Evolutionary conservation across 2,329 filamentous ascomycete genomes (phyloP).

Genomic region (Hypoxylon sp.): DNA sequence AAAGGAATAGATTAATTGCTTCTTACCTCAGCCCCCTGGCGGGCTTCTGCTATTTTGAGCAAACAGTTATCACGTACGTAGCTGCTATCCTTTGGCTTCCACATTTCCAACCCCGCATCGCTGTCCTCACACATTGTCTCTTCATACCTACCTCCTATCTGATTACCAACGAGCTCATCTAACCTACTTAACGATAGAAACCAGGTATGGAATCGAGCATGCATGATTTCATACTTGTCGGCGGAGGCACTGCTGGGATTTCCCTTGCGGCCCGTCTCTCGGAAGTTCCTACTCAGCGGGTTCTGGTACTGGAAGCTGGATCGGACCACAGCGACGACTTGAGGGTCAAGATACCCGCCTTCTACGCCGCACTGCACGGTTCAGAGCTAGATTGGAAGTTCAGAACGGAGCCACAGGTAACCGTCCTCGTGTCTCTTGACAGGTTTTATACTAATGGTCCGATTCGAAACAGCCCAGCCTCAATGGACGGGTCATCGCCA

Average conservation of each 20-base stretch:
- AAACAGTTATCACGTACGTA: too few relatives aligned
- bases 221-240: constrained; percentile 7
- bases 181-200: too few relatives aligned
- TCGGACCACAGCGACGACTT: constrained; percentile 8
- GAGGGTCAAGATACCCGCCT: constrained; percentile 13
- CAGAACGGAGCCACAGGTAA: constrained; percentile 14
- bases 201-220: too few relatives aligned
- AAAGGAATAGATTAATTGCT: too few relatives aligned
- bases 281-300: constrained; percentile 10
- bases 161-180: too few relatives aligned
- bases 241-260: constrained; percentile 14
- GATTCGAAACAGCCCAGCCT: constrained; percentile 9
- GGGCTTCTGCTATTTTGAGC: too few relatives aligned
- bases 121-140: too few relatives aligned
- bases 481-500: background rate
- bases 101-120: too few relatives aligned
- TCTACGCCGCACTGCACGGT: background rate
- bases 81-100: too few relatives aligned
- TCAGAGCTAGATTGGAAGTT: constrained; percentile 17
- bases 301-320: constrained; percentile 29
- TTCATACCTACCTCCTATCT: too few relatives aligned
- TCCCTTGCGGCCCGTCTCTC: constrained; percentile 20
- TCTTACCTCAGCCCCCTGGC: too few relatives aligned
- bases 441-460: too few relatives aligned
- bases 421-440: background rate